These are phyloP conservation scores for Immersiella caudata DNA, from an alignment of 495 filamentous ascomycete species.

Conservation along the genomic window DNA sequence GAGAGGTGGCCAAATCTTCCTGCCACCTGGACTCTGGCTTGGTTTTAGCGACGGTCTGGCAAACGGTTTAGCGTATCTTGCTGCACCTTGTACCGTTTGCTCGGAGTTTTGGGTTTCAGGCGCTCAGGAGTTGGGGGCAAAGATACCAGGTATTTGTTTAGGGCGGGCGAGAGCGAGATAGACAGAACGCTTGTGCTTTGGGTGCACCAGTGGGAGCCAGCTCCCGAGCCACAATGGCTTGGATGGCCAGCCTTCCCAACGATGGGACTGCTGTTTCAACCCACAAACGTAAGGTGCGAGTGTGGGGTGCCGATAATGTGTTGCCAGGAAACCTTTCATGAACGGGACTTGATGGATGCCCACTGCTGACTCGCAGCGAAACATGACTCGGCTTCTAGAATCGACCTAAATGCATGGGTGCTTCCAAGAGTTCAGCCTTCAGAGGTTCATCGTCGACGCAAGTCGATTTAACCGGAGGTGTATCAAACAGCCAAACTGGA, in stretches of 20 bases:
- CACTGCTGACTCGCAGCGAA: constrained; percentile 21
- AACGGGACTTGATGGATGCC: neutral
- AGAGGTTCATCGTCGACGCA: neutral
- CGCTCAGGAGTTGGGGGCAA: neutral
- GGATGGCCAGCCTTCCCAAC: neutral
- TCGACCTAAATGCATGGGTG: neutral
- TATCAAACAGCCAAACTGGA: neutral
- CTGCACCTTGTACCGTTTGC: neutral
- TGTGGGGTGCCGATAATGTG: neutral
- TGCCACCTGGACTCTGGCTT: constrained; percentile 90
- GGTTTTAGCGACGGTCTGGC: constrained; percentile 64
- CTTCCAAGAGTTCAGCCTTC: neutral
- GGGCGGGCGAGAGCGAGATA: neutral
- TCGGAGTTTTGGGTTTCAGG: constrained; percentile 1
- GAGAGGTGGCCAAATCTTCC: constrained; percentile 90
- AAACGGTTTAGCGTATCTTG: constrained; percentile 6
- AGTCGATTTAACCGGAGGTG: constrained; percentile 5
- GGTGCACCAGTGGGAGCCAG: neutral
- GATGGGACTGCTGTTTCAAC: neutral
- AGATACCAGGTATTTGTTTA: constrained; percentile 8
- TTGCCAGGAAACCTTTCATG: neutral
- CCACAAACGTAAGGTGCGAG: neutral
- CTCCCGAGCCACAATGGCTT: neutral
- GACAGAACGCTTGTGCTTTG: neutral
- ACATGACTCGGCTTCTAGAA: constrained; percentile 28